A percentile compares a stretch with the other conserved stretches of the same genome.
phyloP scores from a whole-genome alignment of 1,284 basidiomycete genomes.

The Ceratobasidium sp. region DNA sequence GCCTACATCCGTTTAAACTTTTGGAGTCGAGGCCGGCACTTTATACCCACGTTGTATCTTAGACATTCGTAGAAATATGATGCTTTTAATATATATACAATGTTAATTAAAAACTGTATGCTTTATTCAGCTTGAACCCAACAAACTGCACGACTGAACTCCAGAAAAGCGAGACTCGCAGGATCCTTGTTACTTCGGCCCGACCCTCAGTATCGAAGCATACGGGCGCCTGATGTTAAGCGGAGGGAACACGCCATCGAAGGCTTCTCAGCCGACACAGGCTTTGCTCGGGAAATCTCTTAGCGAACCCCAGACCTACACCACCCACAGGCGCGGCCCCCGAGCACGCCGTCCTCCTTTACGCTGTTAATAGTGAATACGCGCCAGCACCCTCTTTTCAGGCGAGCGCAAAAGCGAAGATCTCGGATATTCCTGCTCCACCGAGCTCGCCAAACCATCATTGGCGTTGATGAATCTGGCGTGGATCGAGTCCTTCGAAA shows the following conservation, averaged over 20 bases:
- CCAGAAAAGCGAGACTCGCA: too few relatives aligned
- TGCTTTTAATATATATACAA: background rate
- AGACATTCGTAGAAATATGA: background rate
- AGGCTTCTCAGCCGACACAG: background rate
- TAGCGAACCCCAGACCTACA: slow-evolving; percentile 3
- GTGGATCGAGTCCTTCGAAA: slow-evolving; percentile 2
- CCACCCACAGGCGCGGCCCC: background rate
- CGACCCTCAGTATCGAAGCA: too few relatives aligned
- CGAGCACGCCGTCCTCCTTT: slow-evolving; percentile 1
- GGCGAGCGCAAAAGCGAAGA: background rate
- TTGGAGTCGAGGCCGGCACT: background rate
- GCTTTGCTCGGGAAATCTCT: background rate
- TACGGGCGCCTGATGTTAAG: background rate
- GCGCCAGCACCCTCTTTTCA: background rate
- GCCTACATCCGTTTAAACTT: background rate
- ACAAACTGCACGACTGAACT: background rate
- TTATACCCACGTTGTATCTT: background rate
- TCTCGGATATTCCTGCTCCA: background rate
- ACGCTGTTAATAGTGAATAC: background rate
- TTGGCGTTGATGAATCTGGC: background rate
- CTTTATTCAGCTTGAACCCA: background rate
- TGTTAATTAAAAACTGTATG: background rate
- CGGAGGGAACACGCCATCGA: background rate
- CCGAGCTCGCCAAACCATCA: background rate
- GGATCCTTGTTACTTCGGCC: too few relatives aligned